Percentiles rank a stretch among this genome's conserved stretches.
Evolutionary conservation across 768 basidiomycete genomes (phyloP).

Genomic region (Amanita pallidorosea): DNA sequence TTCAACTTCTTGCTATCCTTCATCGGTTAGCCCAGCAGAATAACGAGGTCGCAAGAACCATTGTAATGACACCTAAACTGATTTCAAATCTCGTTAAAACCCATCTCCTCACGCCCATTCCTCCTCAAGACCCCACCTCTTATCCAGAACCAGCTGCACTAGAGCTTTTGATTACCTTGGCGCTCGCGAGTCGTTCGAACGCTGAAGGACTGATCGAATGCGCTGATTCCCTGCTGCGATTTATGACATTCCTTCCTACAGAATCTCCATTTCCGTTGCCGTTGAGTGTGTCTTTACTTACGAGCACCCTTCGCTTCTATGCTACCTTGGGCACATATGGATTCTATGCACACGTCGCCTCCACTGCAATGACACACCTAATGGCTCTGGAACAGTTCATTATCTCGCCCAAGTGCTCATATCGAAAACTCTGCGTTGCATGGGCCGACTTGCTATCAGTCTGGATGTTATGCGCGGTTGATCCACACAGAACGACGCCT

Average conservation of each 20-base stretch:
- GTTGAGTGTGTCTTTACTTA: conserved; percentile 39
- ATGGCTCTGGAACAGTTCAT: conserved; percentile 37
- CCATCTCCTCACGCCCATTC: conserved; percentile 45
- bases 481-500: conserved; percentile 84
- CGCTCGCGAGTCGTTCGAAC: conserved; percentile 54
- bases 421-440: conserved; percentile 26
- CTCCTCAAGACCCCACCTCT: conserved; percentile 26
- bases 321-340: conserved; percentile 66
- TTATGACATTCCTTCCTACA: conserved; percentile 46
- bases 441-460: conserved; percentile 53
- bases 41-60: conserved; percentile 37
- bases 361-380: conserved; percentile 51
- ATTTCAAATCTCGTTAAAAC: conserved; percentile 38
- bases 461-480: conserved; percentile 80
- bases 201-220: conserved; percentile 46
- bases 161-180: conserved; percentile 44
- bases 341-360: conserved; percentile 57
- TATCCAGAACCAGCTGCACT: conserved; percentile 41
- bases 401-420: conserved; percentile 24
- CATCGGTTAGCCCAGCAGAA: conserved; percentile 53
- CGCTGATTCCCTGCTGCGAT: conserved; percentile 63
- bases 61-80: conserved; percentile 41
- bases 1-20: conserved; percentile 48
- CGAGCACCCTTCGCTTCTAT: conserved; percentile 54
- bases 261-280: conserved; percentile 28